Conservation (phyloP, 495 filamentous ascomycete genomes). For the Polyplosphaeria fusca region DNA sequence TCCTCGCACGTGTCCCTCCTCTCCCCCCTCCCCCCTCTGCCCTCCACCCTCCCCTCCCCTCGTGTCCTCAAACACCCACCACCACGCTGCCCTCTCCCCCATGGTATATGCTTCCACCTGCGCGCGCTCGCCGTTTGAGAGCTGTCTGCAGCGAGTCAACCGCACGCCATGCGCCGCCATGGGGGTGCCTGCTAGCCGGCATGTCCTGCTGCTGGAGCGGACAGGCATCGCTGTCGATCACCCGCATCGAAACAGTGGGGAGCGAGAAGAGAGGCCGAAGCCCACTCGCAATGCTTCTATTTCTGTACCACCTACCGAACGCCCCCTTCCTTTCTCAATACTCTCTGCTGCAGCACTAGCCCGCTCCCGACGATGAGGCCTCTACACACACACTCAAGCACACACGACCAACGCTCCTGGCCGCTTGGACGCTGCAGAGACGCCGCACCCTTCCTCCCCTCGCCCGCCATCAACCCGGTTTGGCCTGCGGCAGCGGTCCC, state of each 20-base stretch:
- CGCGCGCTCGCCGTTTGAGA: slow-evolving; percentile 17
- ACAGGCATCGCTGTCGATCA: slow-evolving; percentile 20
- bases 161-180: not conserved
- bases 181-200: not conserved
- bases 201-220: not conserved
- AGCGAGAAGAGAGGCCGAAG: not conserved
- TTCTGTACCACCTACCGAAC: slow-evolving; percentile 9
- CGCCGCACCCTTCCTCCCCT: slow-evolving; percentile 4
- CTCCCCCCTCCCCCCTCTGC: too few species aligned
- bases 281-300: slow-evolving; percentile 8
- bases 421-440: slow-evolving; percentile 14
- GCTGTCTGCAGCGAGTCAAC: slow-evolving; percentile 11
- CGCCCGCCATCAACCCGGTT: slow-evolving; percentile 28
- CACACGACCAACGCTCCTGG: slow-evolving; percentile 13
- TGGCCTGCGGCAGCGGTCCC: slow-evolving; percentile 25
- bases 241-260: slow-evolving; percentile 12
- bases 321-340: slow-evolving; percentile 6
- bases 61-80: slow-evolving; percentile 10
- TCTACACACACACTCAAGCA: too few species aligned
- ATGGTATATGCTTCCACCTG: not conserved
- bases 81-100: not conserved
- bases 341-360: slow-evolving; percentile 1
- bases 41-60: not conserved
- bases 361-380: not conserved
- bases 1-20: too few species aligned